phyloP scores from a whole-genome alignment of 345 rosid species.

The Stellera chamaejasme region DNA sequence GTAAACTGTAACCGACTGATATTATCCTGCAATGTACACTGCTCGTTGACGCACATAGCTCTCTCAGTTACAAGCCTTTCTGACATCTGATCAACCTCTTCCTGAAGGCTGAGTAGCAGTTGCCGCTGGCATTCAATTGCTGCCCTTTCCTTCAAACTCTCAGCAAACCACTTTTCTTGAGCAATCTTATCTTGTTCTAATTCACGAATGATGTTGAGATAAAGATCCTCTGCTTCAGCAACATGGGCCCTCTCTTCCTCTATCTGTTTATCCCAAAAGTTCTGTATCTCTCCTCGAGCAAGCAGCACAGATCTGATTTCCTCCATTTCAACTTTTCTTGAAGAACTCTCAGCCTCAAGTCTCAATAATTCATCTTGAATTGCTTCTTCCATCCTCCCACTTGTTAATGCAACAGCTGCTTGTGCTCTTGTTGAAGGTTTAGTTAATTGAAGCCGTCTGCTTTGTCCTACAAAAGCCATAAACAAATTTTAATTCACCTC shows the following conservation, averaged over 20 bases:
- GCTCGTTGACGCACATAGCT: conserved; percentile 35
- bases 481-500: conserved; percentile 3
- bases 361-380: conserved; percentile 47
- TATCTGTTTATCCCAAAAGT: conserved; percentile 58
- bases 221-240: conserved; percentile 37
- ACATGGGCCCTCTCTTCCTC: conserved; percentile 42
- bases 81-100: conserved; percentile 69
- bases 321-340: conserved; percentile 43
- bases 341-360: conserved; percentile 50
- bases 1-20: conserved; percentile 33
- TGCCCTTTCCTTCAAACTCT: conserved; percentile 63
- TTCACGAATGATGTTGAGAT: conserved; percentile 28
- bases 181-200: conserved; percentile 49
- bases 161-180: conserved; percentile 37
- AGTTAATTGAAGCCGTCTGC: conserved; percentile 71
- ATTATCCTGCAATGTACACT: conserved; percentile 29
- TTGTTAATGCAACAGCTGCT: conserved; percentile 67
- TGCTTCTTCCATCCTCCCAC: conserved; percentile 68
- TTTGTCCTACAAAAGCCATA: conserved; percentile 43
- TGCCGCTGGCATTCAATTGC: conserved; percentile 82
- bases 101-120: conserved; percentile 45
- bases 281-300: conserved; percentile 54
- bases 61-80: conserved; percentile 59
- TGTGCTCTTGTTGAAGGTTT: conserved; percentile 84
- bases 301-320: conserved; percentile 57